These are phyloP conservation scores for Pichiaceae sp. DNA, from an alignment of 1,139 yeast species.

Conservation along the genomic window DNA sequence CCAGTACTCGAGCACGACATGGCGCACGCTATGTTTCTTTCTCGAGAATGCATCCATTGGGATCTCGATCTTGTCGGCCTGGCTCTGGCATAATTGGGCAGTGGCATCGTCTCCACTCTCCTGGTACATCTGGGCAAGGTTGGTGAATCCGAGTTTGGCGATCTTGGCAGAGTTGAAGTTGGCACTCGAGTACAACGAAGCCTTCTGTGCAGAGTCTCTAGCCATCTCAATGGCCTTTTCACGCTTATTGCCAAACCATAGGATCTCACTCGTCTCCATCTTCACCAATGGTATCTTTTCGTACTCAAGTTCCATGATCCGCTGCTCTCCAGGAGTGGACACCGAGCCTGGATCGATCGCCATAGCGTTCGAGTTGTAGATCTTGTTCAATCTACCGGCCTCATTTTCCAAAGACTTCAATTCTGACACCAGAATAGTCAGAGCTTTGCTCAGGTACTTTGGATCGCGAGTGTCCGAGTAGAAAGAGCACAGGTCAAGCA, in stretches of 20 bases:
- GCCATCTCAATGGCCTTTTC: slow-evolving; percentile 57
- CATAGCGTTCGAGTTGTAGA: slow-evolving; percentile 9
- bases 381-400: slow-evolving; percentile 10
- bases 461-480: slow-evolving; percentile 18
- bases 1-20: slow-evolving; percentile 23
- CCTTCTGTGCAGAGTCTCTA: slow-evolving; percentile 38
- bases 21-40: slow-evolving; percentile 18
- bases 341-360: slow-evolving; percentile 8
- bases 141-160: slow-evolving; percentile 29
- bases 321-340: slow-evolving; percentile 10
- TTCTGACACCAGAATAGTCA: slow-evolving; percentile 19
- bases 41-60: slow-evolving; percentile 21
- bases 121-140: slow-evolving; percentile 31
- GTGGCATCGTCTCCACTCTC: slow-evolving; percentile 25
- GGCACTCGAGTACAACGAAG: slow-evolving; percentile 25
- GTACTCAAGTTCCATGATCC: slow-evolving; percentile 17
- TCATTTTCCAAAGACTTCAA: slow-evolving; percentile 22
- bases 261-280: slow-evolving; percentile 55
- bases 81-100: slow-evolving; percentile 21
- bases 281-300: slow-evolving; percentile 33
- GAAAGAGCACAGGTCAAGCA: slow-evolving; percentile 21
- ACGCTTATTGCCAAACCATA: slow-evolving; percentile 51
- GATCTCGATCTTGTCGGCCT: slow-evolving; percentile 20
- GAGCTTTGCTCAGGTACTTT: slow-evolving; percentile 14
- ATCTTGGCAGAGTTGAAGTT: slow-evolving; percentile 32